Evolutionary conservation across 805 yeast genomes (phyloP).

Genomic region (Saccharomycopsis sp.): DNA sequence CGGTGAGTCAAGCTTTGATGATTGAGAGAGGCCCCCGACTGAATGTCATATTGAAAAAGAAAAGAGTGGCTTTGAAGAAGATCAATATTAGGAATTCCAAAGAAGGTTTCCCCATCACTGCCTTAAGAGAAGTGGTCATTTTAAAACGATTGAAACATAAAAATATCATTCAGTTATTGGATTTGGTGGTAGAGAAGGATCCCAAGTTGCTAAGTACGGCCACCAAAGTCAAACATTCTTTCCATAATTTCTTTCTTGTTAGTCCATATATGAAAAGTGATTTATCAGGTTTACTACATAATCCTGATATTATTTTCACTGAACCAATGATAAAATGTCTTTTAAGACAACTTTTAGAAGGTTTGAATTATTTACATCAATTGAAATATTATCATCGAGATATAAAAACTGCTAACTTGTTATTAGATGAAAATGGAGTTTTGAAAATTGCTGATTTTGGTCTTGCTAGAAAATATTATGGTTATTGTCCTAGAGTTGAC

Average conservation of each 20-base stretch:
- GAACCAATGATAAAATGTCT: constrained; percentile 73
- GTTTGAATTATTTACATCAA: constrained; percentile 70
- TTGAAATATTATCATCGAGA: constrained; percentile 66
- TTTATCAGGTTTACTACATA: constrained; percentile 79
- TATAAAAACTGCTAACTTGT: constrained; percentile 87
- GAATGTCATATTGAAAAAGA: too few relatives aligned
- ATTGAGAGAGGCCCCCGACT: background rate
- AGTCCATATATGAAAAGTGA: constrained; percentile 91
- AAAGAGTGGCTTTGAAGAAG: constrained; percentile 78
- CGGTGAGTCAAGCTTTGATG: constrained; percentile 64
- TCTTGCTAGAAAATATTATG: constrained; percentile 68
- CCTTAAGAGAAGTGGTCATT: constrained; percentile 83
- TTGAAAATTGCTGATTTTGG: constrained; percentile 96
- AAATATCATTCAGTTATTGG: constrained; percentile 69
- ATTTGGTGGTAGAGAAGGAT: constrained; percentile 41
- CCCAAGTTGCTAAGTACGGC: background rate
- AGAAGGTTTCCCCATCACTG: constrained; percentile 83
- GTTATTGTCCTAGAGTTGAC: constrained; percentile 40
- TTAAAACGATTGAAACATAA: constrained; percentile 59
- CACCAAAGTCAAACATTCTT: background rate
- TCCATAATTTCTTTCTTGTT: constrained; percentile 61
- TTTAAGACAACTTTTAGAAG: constrained; percentile 66
- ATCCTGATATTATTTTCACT: constrained; percentile 53
- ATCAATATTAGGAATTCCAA: constrained; percentile 42
- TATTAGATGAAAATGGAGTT: constrained; percentile 65